Base-by-base conservation (phyloP, 2,329 filamentous ascomycete genomes). In the Septoria linicola region DNA sequence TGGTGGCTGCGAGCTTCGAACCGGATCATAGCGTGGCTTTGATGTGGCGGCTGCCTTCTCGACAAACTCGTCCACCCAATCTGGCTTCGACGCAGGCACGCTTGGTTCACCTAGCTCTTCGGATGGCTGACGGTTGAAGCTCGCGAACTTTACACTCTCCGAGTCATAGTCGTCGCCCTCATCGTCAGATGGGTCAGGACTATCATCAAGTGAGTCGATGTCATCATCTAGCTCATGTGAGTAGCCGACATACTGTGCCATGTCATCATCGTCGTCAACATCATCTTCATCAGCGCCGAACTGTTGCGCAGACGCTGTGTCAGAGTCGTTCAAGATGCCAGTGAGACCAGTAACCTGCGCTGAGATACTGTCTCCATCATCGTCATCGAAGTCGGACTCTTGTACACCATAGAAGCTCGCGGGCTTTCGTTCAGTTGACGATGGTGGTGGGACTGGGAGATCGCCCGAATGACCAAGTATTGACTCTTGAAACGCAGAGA, bases 1-100 rank as follows among this genome's bases (percentile, higher is more conserved):
- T 19, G 25, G 39, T 13, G 49, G 53, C 34, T 57, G 54, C 13
- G 54, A 61, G 27, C 57, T 53, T 34, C 62, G 61, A 4, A 64
- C 58, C 16, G 63, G 62, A 43, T 66, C 63, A 55, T 63, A 64
- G 17, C 51, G 58, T n/a, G 58, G 49, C 39, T 59, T 59, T 8
- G 21, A 13, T 11, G 25, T 13, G 17, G 23, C 42, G 20, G 20
- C 30, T 25, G 41, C 31, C 11, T 39, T 8, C 25, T 30, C 27
- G 25, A n/a, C 25, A 20, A 32, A 19, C 23, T 48, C 35, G 4
- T 31, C 11, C 16, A 34, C 5, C 44, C 44, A 48, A 13, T 16
- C 23, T 14, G 40, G 48, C 25, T 17, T 45, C 27, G 31, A 34
- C 16, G 37, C 25, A n/a, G n/a, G 16, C 25, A 13, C 19, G 19